phyloP scores from a whole-genome alignment of 805 yeast genomes.

The Candida yuanshanica region DNA sequence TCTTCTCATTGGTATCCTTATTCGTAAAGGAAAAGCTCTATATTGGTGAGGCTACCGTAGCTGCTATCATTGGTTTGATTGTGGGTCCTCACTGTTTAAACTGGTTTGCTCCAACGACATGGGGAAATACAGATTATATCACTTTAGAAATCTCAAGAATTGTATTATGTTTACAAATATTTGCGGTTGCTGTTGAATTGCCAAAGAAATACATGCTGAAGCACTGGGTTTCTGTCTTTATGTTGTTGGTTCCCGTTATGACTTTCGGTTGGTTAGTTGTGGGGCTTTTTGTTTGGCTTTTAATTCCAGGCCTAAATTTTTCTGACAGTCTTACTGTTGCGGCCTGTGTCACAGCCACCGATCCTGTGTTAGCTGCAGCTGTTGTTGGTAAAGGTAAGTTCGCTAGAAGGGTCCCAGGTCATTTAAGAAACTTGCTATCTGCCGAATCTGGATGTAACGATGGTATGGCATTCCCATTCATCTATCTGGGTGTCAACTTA shows the following conservation, averaged over 20 bases:
- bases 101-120: constrained; percentile 76
- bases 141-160: constrained; percentile 81
- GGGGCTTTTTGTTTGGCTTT: constrained; percentile 71
- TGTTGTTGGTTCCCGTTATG: constrained; percentile 82
- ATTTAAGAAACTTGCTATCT: constrained; percentile 71
- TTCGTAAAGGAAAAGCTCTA: constrained; percentile 78
- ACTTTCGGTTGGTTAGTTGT: constrained; percentile 83
- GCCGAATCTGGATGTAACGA: constrained; percentile 92
- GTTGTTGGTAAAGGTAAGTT: constrained; percentile 93
- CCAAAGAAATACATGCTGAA: constrained; percentile 84
- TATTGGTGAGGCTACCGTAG: constrained; percentile 89
- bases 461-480: constrained; percentile 95
- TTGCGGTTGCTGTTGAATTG: constrained; percentile 90
- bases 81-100: constrained; percentile 82
- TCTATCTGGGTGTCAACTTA: constrained; percentile 61
- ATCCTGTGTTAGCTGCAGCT: constrained; percentile 92
- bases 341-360: constrained; percentile 92
- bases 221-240: constrained; percentile 73
- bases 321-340: constrained; percentile 67
- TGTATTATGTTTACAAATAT: constrained; percentile 81
- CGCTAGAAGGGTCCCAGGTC: constrained; percentile 90
- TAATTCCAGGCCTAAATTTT: constrained; percentile 70
- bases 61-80: constrained; percentile 77
- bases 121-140: constrained; percentile 83
- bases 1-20: constrained; percentile 76